A percentile compares a stretch with the other conserved stretches of the same genome.
Conservation (phyloP, 768 basidiomycete species). For the Solioccasus polychromus region DNA sequence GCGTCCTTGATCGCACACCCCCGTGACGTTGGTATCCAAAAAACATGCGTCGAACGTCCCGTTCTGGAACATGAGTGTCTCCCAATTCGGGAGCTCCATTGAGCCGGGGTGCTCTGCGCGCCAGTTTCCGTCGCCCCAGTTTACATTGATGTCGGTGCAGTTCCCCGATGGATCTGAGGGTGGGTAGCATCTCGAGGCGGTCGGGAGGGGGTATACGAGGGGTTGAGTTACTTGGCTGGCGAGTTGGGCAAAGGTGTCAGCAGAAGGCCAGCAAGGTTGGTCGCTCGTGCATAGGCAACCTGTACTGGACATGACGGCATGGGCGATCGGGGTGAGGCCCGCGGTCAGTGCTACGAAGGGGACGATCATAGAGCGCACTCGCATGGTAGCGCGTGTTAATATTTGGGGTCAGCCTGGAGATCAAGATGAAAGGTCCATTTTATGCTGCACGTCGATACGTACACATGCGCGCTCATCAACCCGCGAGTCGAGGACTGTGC, state of each 20-base stretch:
- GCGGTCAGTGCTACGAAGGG: too few relatives aligned
- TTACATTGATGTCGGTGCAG: background rate
- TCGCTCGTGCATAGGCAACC: background rate
- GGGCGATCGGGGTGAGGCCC: too few relatives aligned
- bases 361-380: too few relatives aligned
- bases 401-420: too few relatives aligned
- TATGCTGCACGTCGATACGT: too few relatives aligned
- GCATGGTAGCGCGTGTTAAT: too few relatives aligned
- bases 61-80: constrained; percentile 37
- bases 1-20: constrained; percentile 18
- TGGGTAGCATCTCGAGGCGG: background rate
- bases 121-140: background rate
- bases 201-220: background rate
- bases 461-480: too few relatives aligned
- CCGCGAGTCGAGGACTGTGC: too few relatives aligned
- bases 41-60: constrained; percentile 42
- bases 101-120: background rate
- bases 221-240: background rate
- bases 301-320: too few relatives aligned
- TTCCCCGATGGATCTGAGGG: background rate
- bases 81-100: constrained; percentile 23
- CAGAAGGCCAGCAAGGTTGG: background rate
- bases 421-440: too few relatives aligned
- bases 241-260: background rate
- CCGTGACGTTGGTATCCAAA: constrained; percentile 30